Percentiles rank a stretch among this genome's conserved stretches.
phyloP scores from a whole-genome alignment of 139 green algal species.

The Chlorella sp. region DNA sequence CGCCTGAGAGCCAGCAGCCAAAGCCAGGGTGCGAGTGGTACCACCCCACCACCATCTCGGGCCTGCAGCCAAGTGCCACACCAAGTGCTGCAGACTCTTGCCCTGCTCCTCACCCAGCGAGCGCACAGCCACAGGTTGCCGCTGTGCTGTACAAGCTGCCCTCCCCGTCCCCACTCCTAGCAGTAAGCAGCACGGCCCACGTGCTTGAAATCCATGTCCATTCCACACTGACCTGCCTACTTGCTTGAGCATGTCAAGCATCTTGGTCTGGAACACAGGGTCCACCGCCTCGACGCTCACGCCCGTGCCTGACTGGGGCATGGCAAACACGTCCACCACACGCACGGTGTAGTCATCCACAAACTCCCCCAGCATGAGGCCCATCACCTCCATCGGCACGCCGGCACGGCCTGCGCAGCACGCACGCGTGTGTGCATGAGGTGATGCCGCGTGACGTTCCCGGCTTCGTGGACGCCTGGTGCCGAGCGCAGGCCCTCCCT shows the following conservation, averaged over 20 bases:
- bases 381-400: constrained; percentile 99
- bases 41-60: constrained; percentile 99
- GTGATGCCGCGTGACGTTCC: neutral
- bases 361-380: constrained; percentile 99
- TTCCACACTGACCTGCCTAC: constrained; percentile 82
- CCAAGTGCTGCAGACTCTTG: no score
- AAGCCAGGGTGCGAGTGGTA: constrained; percentile 99
- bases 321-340: constrained; percentile 99
- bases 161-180: no score
- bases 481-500: neutral
- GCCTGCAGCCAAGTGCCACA: no score
- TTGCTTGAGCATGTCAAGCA: constrained; percentile 99
- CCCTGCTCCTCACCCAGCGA: neutral
- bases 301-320: constrained; percentile 96
- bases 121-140: no score
- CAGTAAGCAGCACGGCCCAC: no score
- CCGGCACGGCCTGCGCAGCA: constrained; percentile 77
- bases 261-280: constrained; percentile 98
- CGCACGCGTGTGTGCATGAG: neutral
- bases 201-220: no score
- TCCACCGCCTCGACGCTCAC: constrained; percentile 98
- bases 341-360: constrained; percentile 98
- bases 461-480: neutral
- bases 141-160: no score
- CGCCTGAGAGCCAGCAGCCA: constrained; percentile 98